Evolutionary conservation across 441 rosid species (phyloP), one percentile per base, ranked within the genome.

Genomic region (Gossypium lobatum): DNA sequence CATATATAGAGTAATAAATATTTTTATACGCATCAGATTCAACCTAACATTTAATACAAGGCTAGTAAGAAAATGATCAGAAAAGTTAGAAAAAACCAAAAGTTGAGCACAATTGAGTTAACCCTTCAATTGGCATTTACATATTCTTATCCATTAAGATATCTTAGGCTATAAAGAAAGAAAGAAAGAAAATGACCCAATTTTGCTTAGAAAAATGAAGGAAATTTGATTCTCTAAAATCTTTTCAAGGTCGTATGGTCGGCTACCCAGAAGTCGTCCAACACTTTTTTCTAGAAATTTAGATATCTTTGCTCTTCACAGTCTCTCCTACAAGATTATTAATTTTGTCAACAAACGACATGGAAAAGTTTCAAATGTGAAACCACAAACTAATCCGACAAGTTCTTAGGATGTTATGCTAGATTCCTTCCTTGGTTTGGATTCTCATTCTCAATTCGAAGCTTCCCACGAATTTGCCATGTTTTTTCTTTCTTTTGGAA

Each of bases 281-380:
- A 31, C 37, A 31, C 37, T 31, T 31, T 6, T 31, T 31, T 25
- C 37, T 31, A 31, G 37, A 31, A 31, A 6, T 31, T 31, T 31
- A 31, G 37, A 31, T 31, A 31, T 31, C 6, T 31, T 6, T 6
- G 37, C 8, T 31, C 37, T 31, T 5, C 7, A 5, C 6, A 31
- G 37, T 31, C 37, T 45, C 50, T 11, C n/a, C 18, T 50, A 0
- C 14, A 9, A n/a, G 11, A 50, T 34, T 2, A 21, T 23, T 5
- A n/a, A 39, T 3, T 20, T 66, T 25, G 45, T 60, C 6, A 54
- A 45, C 76, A 61, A 61, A 54, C 64, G 42, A 72, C 79, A 55
- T 13, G 57, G 65, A 48, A 48, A 53, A 46, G 37, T 62, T 65
- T 37, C 37, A 20, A 25, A 14, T 37, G 20, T 10, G 20, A 31